Evolutionary conservation across 768 basidiomycete species (phyloP), one percentile per base, ranked within the genome.

Genomic region (Sistotremastrum niveocremeum): DNA sequence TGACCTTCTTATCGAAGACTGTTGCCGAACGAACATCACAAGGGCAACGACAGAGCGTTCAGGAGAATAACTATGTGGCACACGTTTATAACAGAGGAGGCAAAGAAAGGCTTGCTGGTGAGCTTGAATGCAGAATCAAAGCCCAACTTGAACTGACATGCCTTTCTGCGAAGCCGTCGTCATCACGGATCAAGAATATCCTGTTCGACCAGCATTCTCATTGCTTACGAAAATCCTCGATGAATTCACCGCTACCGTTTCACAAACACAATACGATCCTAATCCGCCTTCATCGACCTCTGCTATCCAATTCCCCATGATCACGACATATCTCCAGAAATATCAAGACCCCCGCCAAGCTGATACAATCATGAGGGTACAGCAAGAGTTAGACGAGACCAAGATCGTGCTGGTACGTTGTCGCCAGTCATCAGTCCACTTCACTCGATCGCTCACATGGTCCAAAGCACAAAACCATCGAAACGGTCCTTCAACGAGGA

Each of bases 321-420:
- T 84, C 57, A 69, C 76, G 39, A 72, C 69, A 4, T 97, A 90
- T 60, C 64, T 97, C 38, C 69, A 77, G 60, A 94, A 90, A 65
- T 98, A 95, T 61, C 94, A 99, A 65, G 94, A 99, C 64, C 94
- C 94, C 7, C 75, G 79, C 52, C 90, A 97, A 65, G 94, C 94
- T 5, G 94, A 99, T 67, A 83, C 87, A 12, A 97, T 99, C 59
- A 94, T 98, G 93, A 77, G 82, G 52, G 95, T 99, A 8, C 95
- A 99, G 63, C 84, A 90, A 58, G 95, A 99, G 60, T 66, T 99
- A 45, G 95, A 99, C 61, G 95, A 99, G 69, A 98, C 95, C 3
- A 99, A 99, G 82, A 94, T 99, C 54, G 79, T 98, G 40, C 67
- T 99, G 62, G 93, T 94, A 56, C 49, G 85, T 70, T 11, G 41